phyloP scores from a whole-genome alignment of 2,329 filamentous ascomycete species.

The Sphaerulina musiva region DNA sequence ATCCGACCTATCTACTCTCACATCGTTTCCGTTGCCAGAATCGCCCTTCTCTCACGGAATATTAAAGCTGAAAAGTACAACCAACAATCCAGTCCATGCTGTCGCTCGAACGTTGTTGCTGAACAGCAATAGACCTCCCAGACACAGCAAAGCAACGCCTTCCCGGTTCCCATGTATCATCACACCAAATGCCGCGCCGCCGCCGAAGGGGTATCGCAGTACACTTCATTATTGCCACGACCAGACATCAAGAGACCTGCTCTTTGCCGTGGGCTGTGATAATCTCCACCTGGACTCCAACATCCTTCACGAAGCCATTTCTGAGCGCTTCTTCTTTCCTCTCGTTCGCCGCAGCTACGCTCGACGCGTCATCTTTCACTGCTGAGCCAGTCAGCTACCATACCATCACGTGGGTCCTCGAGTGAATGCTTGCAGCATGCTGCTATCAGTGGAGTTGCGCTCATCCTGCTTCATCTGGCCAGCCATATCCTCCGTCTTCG shows the following conservation, averaged over 20 bases:
- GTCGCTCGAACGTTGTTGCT: constrained; percentile 1
- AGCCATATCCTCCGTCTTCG: constrained; percentile 27
- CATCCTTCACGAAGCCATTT: constrained; percentile 26
- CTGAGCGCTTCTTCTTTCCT: constrained; percentile 22
- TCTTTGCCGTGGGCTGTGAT: constrained; percentile 19
- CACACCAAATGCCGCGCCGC: constrained; percentile 7
- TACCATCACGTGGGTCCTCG: constrained; percentile 23
- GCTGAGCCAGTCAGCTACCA: constrained; percentile 25
- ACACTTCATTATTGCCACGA: constrained; percentile 3
- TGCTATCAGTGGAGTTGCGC: constrained; percentile 29
- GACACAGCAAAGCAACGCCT: constrained; percentile 9
- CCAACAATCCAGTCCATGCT: constrained; percentile 1
- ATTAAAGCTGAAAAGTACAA: constrained; percentile 7
- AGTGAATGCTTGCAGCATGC: constrained; percentile 26
- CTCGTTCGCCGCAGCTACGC: constrained; percentile 22
- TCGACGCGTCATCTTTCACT: constrained; percentile 22
- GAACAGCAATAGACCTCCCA: constrained; percentile 12
- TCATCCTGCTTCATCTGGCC: constrained; percentile 35
- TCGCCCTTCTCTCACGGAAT: constrained; percentile 10
- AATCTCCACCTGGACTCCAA: constrained; percentile 30
- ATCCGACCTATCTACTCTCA: constrained; percentile 8
- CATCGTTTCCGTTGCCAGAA: constrained; percentile 18
- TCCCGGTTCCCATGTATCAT: constrained; percentile 9
- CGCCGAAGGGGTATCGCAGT: constrained; percentile 15
- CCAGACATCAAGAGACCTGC: constrained; percentile 21